Evolutionary conservation across 306 rosid species (phyloP).

Genomic region (Casuarina glauca): DNA sequence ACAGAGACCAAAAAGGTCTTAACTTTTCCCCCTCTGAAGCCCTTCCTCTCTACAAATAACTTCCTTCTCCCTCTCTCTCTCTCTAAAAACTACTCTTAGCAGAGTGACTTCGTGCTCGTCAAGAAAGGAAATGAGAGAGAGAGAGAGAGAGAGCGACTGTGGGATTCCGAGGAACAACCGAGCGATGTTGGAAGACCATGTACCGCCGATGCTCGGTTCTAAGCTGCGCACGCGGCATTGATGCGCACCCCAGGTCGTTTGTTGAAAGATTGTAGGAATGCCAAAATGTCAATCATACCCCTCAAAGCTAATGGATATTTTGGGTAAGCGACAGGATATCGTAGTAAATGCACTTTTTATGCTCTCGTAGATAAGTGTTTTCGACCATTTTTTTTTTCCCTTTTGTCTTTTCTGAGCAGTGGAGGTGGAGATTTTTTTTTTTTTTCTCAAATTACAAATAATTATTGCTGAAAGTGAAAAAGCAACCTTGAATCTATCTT

Average conservation of each 20-base stretch:
- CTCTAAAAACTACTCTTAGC: background rate
- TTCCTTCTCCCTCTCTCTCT: background rate
- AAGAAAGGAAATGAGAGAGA: slow-evolving; percentile 11
- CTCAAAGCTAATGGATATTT: background rate
- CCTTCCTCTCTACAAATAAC: background rate
- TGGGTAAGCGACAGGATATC: too few relatives aligned
- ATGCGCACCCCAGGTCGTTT: background rate
- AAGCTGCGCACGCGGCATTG: slow-evolving; percentile 4
- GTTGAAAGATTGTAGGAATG: background rate
- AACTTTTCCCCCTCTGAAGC: slow-evolving; percentile 3
- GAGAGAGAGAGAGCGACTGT: background rate
- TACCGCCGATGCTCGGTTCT: slow-evolving; percentile 11
- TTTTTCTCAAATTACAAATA: too few relatives aligned
- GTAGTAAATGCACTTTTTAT: too few relatives aligned
- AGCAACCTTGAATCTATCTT: too few relatives aligned
- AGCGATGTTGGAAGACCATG: background rate
- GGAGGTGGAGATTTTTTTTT: too few relatives aligned
- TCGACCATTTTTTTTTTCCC: too few relatives aligned
- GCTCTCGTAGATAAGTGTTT: too few relatives aligned
- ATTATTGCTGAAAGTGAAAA: too few relatives aligned
- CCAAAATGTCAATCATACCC: slow-evolving; percentile 25
- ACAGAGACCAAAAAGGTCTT: slow-evolving; percentile 17
- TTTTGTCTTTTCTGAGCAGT: too few relatives aligned
- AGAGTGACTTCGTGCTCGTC: slow-evolving; percentile 6
- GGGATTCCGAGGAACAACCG: background rate